These are phyloP conservation scores for Trichoderma polysporum DNA, from an alignment of 2,329 filamentous ascomycete species.

Conservation along the genomic window DNA sequence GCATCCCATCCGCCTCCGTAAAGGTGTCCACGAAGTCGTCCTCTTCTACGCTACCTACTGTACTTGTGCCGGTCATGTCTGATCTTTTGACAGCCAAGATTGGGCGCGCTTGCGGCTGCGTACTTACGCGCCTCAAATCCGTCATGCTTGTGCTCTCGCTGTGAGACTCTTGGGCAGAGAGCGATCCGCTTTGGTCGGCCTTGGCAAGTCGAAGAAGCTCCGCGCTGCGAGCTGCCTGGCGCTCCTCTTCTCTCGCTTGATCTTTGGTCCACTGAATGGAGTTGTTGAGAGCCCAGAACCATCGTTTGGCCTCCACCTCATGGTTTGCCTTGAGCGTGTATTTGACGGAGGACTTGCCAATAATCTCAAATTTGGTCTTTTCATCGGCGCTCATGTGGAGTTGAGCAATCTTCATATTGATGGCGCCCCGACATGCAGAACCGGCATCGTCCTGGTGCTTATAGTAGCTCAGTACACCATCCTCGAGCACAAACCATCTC, in stretches of 20 bases:
- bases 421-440: conserved; percentile 92
- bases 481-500: conserved; percentile 96
- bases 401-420: conserved; percentile 96
- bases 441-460: conserved; percentile 98
- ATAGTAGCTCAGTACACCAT: conserved; percentile 97
- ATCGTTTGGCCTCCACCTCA: conserved; percentile 95
- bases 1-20: conserved; percentile 45
- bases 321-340: conserved; percentile 98
- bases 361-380: conserved; percentile 96
- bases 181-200: conserved; percentile 63
- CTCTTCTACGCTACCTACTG: conserved; percentile 51
- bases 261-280: conserved; percentile 98
- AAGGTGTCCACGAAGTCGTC: conserved; percentile 52
- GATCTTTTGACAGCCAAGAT: conserved; percentile 28
- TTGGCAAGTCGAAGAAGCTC: conserved; percentile 78
- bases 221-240: conserved; percentile 69
- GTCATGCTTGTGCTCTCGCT: conserved; percentile 55
- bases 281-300: conserved; percentile 99
- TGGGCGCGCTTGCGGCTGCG: conserved; percentile 29
- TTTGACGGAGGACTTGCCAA: conserved; percentile 97
- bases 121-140: conserved; percentile 43
- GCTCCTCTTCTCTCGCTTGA: conserved; percentile 87
- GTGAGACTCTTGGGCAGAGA: conserved; percentile 46
- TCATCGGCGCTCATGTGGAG: conserved; percentile 96
- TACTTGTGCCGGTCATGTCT: conserved; percentile 43